Conservation (phyloP, 2,329 filamentous ascomycete species). For the Daldinia eschscholtzii region DNA sequence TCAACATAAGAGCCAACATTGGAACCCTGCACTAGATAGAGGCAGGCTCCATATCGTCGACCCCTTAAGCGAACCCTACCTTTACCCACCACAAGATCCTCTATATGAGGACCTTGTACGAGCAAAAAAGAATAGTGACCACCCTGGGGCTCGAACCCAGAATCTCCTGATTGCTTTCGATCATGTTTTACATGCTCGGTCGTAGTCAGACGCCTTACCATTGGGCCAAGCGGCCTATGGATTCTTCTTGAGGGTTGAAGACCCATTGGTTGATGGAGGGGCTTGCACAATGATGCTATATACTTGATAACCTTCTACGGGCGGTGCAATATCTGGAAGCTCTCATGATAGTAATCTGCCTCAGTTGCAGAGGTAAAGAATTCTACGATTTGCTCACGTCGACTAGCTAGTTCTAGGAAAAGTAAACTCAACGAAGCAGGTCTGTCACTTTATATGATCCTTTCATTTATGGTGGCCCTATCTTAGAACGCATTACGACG, state of each 20-base stretch:
- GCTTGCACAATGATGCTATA: not conserved
- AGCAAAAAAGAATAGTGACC: not conserved
- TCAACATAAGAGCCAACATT: not conserved
- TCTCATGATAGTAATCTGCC: not conserved
- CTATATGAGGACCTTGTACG: not conserved
- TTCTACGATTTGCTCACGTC: not conserved
- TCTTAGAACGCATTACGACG: not conserved
- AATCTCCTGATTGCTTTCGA: constrained; percentile 14
- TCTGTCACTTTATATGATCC: not conserved
- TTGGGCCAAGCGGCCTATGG: constrained; percentile 16
- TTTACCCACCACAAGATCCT: not conserved
- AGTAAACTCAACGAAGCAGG: not conserved
- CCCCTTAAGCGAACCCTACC: constrained; percentile 10
- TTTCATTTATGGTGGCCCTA: no score
- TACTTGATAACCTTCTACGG: not conserved
- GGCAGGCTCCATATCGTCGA: not conserved
- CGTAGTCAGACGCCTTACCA: constrained; percentile 18
- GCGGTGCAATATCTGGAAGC: not conserved
- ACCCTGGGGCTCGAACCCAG: constrained; percentile 17
- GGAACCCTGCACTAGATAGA: not conserved
- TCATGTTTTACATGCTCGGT: constrained; percentile 2
- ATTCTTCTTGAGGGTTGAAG: not conserved
- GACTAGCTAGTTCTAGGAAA: not conserved
- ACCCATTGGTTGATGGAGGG: constrained; percentile 9
- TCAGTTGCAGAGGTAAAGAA: no score